Percentiles rank a stretch among this genome's conserved stretches.
Conservation (phyloP, 257 asterid species). For the Linderniella brevidens region DNA sequence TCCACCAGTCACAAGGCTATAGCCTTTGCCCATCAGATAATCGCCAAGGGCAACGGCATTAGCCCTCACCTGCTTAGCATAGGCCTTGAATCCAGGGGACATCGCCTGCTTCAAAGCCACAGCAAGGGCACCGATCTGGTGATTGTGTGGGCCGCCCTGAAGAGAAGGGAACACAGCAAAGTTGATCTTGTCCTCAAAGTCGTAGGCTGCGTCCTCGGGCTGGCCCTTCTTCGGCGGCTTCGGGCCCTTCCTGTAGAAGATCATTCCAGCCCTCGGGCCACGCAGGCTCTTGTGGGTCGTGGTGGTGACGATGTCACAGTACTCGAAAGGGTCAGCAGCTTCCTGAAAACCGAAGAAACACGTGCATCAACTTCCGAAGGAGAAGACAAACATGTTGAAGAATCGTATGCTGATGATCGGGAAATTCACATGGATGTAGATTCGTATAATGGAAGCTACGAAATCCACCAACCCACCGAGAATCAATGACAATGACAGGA, state of each 20-base stretch:
- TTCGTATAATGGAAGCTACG: too few species aligned
- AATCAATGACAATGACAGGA: not conserved
- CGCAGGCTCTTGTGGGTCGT: conserved; percentile 94
- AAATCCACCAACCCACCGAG: too few species aligned
- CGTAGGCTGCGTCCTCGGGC: conserved; percentile 75
- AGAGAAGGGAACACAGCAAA: conserved; percentile 93
- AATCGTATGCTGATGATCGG: too few species aligned
- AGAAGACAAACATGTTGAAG: too few species aligned
- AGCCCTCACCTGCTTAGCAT: conserved; percentile 88
- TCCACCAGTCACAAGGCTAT: conserved; percentile 78
- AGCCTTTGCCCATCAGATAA: conserved; percentile 70
- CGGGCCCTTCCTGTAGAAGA: conserved; percentile 78
- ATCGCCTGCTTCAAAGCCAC: conserved; percentile 81
- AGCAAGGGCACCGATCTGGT: conserved; percentile 95
- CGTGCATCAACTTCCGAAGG: too few species aligned
- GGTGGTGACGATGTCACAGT: conserved; percentile 87
- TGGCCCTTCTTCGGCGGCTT: conserved; percentile 71
- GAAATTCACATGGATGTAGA: too few species aligned
- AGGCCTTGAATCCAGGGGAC: conserved; percentile 76
- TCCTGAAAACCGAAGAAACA: conserved; percentile 19
- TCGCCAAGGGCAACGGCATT: conserved; percentile 85
- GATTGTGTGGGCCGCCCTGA: conserved; percentile 98
- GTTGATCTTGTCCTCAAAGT: conserved; percentile 87
- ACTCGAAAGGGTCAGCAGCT: conserved; percentile 91
- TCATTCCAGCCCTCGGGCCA: conserved; percentile 92